These are phyloP conservation scores for Asterionellopsis glacialis DNA, from an alignment of 108 stramenopile species.

Conservation along the genomic window DNA sequence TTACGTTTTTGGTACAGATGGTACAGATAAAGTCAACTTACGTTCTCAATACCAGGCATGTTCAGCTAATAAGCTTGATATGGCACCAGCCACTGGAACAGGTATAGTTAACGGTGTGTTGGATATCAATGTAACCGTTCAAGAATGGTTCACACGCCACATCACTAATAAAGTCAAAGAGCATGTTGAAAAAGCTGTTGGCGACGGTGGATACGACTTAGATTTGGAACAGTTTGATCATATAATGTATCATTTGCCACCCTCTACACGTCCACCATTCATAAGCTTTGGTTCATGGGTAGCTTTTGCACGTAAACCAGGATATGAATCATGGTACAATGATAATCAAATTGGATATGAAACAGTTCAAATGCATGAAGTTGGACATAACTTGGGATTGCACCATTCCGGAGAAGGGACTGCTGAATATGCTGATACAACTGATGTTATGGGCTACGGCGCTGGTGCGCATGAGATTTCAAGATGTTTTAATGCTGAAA, in stretches of 20 bases:
- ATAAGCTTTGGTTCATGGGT: constrained; percentile 2
- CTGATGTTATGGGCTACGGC: neutral
- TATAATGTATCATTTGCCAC: neutral
- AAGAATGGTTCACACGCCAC: too few relatives aligned
- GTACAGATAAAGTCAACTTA: constrained; percentile 12
- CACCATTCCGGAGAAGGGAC: constrained; percentile 10
- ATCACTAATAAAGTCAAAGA: too few relatives aligned
- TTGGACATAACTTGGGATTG: constrained; percentile 22
- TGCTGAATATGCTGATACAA: constrained; percentile 7
- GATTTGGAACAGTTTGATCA: neutral
- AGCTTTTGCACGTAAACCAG: constrained; percentile 14
- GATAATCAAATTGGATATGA: constrained; percentile 22
- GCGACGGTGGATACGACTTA: too few relatives aligned
- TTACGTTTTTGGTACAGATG: too few relatives aligned
- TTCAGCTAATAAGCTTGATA: constrained; percentile 22
- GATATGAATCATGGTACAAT: constrained; percentile 11
- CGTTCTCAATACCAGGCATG: constrained; percentile 21
- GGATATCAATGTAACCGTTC: neutral
- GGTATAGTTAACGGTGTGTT: neutral
- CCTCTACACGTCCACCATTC: too few relatives aligned
- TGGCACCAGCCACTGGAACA: constrained; percentile 1
- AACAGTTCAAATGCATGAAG: constrained; percentile 16
- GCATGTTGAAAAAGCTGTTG: too few relatives aligned
- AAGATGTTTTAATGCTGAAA: too few relatives aligned
- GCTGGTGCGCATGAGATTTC: too few relatives aligned